These are phyloP conservation scores for Cercophora samala DNA, from an alignment of 495 filamentous ascomycete species.

Conservation along the genomic window DNA sequence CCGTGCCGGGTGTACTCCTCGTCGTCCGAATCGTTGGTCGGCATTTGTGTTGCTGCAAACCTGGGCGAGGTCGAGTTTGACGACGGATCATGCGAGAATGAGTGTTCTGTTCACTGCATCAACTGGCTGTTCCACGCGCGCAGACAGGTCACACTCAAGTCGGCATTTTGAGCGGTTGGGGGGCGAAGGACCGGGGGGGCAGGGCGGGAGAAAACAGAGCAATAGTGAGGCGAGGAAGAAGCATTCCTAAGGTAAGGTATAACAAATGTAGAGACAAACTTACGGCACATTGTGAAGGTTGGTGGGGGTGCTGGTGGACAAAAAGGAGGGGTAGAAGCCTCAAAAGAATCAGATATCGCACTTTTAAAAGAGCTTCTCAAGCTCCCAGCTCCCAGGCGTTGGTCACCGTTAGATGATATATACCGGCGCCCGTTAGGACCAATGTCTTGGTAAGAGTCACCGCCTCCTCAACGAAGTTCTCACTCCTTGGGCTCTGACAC, in stretches of 20 bases:
- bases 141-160: not conserved
- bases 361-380: not conserved
- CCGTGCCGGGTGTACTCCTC: constrained; percentile 28
- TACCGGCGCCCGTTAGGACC: not conserved
- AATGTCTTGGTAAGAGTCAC: constrained; percentile 13
- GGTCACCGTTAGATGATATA: not conserved
- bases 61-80: constrained; percentile 33
- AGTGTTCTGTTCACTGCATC: constrained; percentile 20
- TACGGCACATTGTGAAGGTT: not conserved
- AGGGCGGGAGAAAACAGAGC: not conserved
- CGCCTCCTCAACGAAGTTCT: not conserved
- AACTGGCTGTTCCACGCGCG: constrained; percentile 16
- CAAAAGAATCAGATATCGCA: not conserved
- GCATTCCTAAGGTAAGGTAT: not conserved
- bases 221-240: not conserved
- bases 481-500: not conserved
- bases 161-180: not conserved
- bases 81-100: constrained; percentile 25
- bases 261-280: not conserved
- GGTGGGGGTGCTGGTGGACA: not conserved
- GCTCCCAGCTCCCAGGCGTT: not conserved
- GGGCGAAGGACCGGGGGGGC: not conserved
- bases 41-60: constrained; percentile 25
- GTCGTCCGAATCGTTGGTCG: constrained; percentile 32
- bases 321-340: not conserved